Evolutionary conservation across 2,329 filamentous ascomycete genomes (phyloP).

Genomic region (Meredithiella fracta): DNA sequence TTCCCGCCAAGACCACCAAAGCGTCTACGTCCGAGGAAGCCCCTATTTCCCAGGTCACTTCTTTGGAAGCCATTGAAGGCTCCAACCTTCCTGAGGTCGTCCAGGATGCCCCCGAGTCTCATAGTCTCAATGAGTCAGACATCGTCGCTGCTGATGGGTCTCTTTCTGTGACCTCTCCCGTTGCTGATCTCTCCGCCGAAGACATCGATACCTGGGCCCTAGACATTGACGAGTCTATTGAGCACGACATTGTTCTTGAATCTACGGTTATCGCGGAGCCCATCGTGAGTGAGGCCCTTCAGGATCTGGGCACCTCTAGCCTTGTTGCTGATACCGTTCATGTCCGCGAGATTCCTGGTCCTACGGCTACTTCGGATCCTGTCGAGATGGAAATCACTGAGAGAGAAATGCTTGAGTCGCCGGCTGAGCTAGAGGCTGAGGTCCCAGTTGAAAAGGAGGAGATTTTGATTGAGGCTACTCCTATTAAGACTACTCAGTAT

Average conservation of each 20-base stretch:
- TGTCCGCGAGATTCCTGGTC: background rate
- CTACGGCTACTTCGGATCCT: background rate
- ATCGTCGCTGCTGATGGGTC: background rate
- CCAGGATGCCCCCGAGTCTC: background rate
- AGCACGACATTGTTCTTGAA: background rate
- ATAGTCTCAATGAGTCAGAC: background rate
- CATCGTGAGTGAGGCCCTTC: background rate
- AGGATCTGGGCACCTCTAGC: background rate
- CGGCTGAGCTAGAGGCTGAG: background rate
- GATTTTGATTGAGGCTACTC: background rate
- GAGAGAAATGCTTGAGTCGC: constrained; percentile 9
- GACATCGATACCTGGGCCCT: constrained; percentile 11
- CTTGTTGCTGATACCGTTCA: background rate
- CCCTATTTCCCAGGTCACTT: background rate
- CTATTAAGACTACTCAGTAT: constrained; percentile 4
- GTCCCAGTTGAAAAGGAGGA: constrained; percentile 4
- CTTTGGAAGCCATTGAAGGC: background rate
- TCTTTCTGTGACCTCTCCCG: background rate
- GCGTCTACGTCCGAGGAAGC: background rate
- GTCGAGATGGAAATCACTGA: constrained; percentile 4
- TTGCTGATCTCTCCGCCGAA: constrained; percentile 6
- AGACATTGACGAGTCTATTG: background rate
- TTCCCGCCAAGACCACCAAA: background rate
- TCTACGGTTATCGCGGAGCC: background rate
- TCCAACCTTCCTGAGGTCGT: background rate